phyloP scores from a whole-genome alignment of 202 grass and related monocot species.

The Bolboschoenoplectus hybrid region DNA sequence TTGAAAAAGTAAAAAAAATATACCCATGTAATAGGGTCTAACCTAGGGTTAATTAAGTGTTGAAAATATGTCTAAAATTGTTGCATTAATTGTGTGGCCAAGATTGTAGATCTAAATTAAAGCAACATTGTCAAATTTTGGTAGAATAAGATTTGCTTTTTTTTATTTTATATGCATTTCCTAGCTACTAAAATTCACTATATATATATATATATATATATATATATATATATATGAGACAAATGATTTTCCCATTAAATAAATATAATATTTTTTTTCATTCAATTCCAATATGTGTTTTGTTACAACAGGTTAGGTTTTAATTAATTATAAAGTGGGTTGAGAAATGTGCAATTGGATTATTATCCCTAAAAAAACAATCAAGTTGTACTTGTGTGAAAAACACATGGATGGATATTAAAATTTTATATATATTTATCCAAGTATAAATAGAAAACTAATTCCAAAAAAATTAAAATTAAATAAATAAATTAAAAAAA shows the following conservation, averaged over 20 bases:
- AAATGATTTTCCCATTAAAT: not conserved
- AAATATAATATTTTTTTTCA: too few species aligned
- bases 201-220: not conserved
- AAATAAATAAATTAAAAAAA: conserved; percentile 16
- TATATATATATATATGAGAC: not conserved
- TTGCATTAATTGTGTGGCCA: too few species aligned
- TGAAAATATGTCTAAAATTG: too few species aligned
- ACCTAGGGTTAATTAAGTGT: too few species aligned
- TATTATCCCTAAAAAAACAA: not conserved
- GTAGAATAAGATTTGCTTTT: too few species aligned
- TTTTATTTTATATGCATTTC: too few species aligned
- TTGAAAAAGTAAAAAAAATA: too few species aligned
- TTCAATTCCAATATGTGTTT: not conserved
- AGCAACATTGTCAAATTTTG: too few species aligned
- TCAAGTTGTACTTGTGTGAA: not conserved
- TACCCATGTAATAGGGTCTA: too few species aligned
- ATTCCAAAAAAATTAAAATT: not conserved
- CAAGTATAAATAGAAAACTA: conserved; percentile 21
- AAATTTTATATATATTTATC: not conserved
- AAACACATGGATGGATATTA: not conserved
- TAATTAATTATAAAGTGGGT: not conserved
- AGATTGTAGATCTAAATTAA: too few species aligned
- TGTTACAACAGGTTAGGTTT: not conserved
- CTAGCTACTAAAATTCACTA: not conserved
- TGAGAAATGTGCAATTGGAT: not conserved